phyloP scores from a whole-genome alignment of 2,329 filamentous ascomycete genomes.

The Trichoderma aggressivum region DNA sequence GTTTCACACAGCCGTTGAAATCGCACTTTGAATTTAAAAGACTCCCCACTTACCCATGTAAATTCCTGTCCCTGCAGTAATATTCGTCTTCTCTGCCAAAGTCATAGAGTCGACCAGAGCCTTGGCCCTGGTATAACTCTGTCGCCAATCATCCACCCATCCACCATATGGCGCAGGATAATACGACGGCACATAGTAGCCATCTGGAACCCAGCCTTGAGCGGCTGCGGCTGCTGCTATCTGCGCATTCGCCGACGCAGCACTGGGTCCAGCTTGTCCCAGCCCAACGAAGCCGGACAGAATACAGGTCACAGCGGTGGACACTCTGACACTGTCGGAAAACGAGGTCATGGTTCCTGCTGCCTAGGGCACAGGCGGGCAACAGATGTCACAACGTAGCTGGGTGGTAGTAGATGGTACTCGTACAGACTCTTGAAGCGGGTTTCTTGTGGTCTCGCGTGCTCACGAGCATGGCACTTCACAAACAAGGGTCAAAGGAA shows the following conservation, averaged over 20 bases:
- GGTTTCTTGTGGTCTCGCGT: background rate
- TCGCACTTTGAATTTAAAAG: background rate
- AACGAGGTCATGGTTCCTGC: background rate
- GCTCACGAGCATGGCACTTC: background rate
- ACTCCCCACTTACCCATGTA: slow-evolving; percentile 57
- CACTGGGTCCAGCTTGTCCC: background rate
- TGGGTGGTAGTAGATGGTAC: background rate
- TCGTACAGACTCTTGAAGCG: background rate
- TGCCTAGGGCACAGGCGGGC: background rate
- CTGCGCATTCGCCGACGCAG: background rate
- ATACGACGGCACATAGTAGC: slow-evolving; percentile 50
- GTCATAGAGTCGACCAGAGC: slow-evolving; percentile 71
- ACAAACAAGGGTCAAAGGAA: background rate
- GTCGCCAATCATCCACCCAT: slow-evolving; percentile 65
- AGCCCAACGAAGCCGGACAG: slow-evolving; percentile 7
- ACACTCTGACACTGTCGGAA: slow-evolving; percentile 1
- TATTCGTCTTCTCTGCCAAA: slow-evolving; percentile 74
- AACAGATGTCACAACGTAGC: background rate
- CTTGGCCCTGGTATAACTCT: slow-evolving; percentile 67
- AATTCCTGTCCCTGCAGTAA: slow-evolving; percentile 67
- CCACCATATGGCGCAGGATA: slow-evolving; percentile 72
- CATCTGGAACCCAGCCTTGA: slow-evolving; percentile 21
- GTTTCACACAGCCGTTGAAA: background rate
- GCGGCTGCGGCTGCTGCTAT: background rate
- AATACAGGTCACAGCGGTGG: slow-evolving; percentile 11